A percentile compares a stretch with the other conserved stretches of the same genome.
Conservation (phyloP, 192 early-diverging fungal genomes). For the Dimargaris cristalligena region DNA sequence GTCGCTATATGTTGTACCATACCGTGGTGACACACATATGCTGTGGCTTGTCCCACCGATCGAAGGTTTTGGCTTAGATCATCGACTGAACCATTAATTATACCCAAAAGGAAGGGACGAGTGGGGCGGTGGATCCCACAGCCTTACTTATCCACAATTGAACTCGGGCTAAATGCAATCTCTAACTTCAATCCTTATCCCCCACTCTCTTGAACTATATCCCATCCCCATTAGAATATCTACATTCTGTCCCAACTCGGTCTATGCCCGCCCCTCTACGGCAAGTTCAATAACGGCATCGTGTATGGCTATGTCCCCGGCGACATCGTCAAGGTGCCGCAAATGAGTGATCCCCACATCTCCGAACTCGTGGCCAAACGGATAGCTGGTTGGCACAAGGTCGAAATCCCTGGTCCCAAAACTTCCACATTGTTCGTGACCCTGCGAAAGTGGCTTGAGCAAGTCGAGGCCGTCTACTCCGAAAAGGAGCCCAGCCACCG, state of each 20-base stretch:
- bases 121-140: no score
- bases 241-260: conserved; percentile 45
- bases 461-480: conserved; percentile 19
- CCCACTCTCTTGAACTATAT: no score
- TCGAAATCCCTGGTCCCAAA: conserved; percentile 24
- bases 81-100: no score
- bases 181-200: no score
- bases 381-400: conserved; percentile 69
- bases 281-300: conserved; percentile 77
- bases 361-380: conserved; percentile 57
- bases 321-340: conserved; percentile 43
- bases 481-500: conserved; percentile 13
- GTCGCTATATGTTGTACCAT: no score
- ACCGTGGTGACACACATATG: no score
- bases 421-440: conserved; percentile 21
- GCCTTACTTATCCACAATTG: no score
- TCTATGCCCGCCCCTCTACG: conserved; percentile 64
- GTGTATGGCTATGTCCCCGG: conserved; percentile 81
- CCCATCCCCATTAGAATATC: conserved; percentile 46
- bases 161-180: no score
- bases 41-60: no score
- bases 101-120: no score
- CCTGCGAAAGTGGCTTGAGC: conserved; percentile 21
- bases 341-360: conserved; percentile 58
- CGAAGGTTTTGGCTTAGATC: no score